Evolutionary conservation across 768 basidiomycete species (phyloP).

Genomic region (Pholiota conissans): DNA sequence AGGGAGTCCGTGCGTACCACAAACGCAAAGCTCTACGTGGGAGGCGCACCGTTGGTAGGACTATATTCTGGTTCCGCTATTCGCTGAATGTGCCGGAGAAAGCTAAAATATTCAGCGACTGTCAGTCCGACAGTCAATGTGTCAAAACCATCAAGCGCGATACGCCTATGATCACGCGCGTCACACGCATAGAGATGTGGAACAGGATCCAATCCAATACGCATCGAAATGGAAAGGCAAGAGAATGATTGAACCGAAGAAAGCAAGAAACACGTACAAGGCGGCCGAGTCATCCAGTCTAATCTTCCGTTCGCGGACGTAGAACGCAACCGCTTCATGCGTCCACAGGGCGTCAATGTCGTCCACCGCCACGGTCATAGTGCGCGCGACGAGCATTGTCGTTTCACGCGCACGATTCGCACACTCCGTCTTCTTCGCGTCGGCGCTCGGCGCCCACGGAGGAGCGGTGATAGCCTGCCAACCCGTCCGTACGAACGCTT

Average conservation of each 20-base stretch:
- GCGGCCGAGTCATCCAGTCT: constrained; percentile 74
- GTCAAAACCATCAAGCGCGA: neutral
- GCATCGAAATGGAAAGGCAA: neutral
- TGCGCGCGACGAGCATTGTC: constrained; percentile 54
- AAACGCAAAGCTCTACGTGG: neutral
- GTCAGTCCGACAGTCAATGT: neutral
- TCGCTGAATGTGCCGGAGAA: constrained; percentile 63
- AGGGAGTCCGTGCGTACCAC: neutral
- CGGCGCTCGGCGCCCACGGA: constrained; percentile 37
- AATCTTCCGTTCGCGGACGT: constrained; percentile 58
- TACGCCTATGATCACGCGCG: neutral
- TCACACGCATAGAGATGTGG: neutral
- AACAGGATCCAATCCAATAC: neutral
- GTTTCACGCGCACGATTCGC: constrained; percentile 20
- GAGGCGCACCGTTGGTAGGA: constrained; percentile 60
- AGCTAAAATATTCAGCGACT: constrained; percentile 42
- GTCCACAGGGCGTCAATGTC: constrained; percentile 68
- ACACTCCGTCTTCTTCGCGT: constrained; percentile 20
- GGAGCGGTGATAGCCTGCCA: constrained; percentile 64
- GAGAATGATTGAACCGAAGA: neutral
- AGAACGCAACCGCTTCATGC: constrained; percentile 61
- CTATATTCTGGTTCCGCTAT: constrained; percentile 70
- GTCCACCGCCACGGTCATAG: constrained; percentile 45
- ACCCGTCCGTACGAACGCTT: constrained; percentile 68
- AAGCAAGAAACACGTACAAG: constrained; percentile 50